Evolutionary conservation across 306 rosid species (phyloP).

Genomic region (Dryas octopetala): DNA sequence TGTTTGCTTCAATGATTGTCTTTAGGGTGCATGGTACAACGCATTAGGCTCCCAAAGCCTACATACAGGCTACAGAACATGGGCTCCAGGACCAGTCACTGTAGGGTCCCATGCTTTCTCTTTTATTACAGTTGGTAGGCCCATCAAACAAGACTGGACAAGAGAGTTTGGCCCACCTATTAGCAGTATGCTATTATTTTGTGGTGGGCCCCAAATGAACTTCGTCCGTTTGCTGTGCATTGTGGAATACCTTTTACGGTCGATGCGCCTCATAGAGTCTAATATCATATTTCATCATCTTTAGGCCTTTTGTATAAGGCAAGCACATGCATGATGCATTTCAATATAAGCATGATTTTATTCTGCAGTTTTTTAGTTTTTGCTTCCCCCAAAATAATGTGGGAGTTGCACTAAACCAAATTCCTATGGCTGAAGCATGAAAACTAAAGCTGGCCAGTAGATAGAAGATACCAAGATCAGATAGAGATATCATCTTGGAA

Average conservation of each 20-base stretch:
- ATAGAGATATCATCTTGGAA: slow-evolving; percentile 4
- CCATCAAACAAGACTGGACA: neutral
- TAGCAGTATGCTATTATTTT: neutral
- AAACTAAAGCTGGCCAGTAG: neutral
- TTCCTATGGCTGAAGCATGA: neutral
- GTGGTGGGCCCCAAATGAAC: slow-evolving; percentile 30
- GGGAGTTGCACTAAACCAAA: neutral
- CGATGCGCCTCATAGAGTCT: neutral
- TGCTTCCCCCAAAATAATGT: neutral
- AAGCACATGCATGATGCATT: neutral
- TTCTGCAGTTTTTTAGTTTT: neutral
- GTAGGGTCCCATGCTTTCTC: neutral
- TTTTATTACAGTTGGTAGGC: neutral
- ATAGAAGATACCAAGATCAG: slow-evolving; percentile 2
- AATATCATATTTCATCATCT: neutral
- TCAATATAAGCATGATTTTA: neutral
- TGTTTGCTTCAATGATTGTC: neutral
- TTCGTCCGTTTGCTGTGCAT: slow-evolving; percentile 13
- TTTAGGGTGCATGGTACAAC: no score
- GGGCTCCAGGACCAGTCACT: neutral
- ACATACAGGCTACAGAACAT: neutral
- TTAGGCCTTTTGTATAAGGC: neutral
- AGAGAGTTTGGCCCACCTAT: neutral
- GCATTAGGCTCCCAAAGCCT: no score
- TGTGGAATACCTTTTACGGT: neutral